A percentile compares a stretch with the other conserved stretches of the same genome.
Conservation (phyloP, 768 basidiomycete genomes). For the Albatrellus ellisii region DNA sequence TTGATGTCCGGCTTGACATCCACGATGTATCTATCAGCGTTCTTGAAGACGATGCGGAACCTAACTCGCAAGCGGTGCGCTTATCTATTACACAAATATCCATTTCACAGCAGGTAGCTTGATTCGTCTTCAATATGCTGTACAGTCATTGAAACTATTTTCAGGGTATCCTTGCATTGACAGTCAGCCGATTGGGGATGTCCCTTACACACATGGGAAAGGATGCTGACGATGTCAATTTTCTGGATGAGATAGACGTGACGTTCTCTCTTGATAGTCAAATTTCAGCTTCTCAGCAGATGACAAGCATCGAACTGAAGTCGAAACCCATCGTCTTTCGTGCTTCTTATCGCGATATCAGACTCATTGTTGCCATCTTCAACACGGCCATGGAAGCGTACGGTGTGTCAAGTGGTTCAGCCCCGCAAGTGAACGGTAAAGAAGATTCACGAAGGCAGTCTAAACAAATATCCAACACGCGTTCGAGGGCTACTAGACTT, state of each 20-base stretch:
- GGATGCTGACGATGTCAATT: constrained; percentile 70
- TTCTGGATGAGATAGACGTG: constrained; percentile 86
- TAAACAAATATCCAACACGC: not conserved
- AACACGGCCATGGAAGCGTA: constrained; percentile 83
- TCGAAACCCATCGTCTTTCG: constrained; percentile 80
- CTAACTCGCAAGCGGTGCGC: constrained; percentile 76
- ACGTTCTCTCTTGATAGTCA: constrained; percentile 81
- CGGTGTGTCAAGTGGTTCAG: too few relatives aligned
- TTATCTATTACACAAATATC: constrained; percentile 73
- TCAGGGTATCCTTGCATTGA: constrained; percentile 74
- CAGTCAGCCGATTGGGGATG: constrained; percentile 79
- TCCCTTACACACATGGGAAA: constrained; percentile 83
- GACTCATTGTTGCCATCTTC: constrained; percentile 73
- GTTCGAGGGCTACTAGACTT: constrained; percentile 6
- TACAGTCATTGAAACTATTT: too few relatives aligned
- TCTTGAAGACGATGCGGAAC: constrained; percentile 70
- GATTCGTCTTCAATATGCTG: not conserved
- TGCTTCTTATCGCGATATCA: constrained; percentile 92
- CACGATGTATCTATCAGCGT: constrained; percentile 84
- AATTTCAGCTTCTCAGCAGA: constrained; percentile 52
- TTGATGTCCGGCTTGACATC: constrained; percentile 74
- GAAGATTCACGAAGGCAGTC: too few relatives aligned
- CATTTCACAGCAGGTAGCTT: constrained; percentile 78
- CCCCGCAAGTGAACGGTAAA: too few relatives aligned
- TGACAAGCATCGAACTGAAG: constrained; percentile 73